A percentile compares a stretch with the other conserved stretches of the same genome.
phyloP scores from a whole-genome alignment of 352 stramenopile species.

The Globisporangium polare region DNA sequence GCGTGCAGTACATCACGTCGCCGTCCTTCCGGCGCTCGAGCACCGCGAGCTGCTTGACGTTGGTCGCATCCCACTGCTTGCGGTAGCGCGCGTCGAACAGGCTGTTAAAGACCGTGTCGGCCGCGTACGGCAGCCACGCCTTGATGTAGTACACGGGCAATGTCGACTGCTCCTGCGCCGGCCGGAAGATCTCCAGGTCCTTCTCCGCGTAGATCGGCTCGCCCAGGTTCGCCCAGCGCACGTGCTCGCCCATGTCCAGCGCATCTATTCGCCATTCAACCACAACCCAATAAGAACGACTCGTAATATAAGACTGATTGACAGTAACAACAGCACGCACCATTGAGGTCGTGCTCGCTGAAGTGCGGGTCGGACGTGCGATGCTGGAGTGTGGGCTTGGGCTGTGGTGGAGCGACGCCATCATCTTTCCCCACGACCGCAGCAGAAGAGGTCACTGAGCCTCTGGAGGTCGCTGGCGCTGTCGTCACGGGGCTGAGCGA shows the following conservation, averaged over 20 bases:
- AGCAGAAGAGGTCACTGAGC: not conserved
- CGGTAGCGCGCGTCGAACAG: constrained; percentile 61
- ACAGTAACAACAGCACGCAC: constrained; percentile 17
- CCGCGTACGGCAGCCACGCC: constrained; percentile 62
- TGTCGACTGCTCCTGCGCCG: constrained; percentile 40
- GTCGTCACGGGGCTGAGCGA: constrained; percentile 11
- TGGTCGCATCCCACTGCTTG: constrained; percentile 41
- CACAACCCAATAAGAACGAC: not conserved
- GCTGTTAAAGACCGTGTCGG: constrained; percentile 66
- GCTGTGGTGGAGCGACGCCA: constrained; percentile 8
- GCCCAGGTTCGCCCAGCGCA: constrained; percentile 52
- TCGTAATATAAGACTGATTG: constrained; percentile 4
- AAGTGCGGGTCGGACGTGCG: constrained; percentile 64
- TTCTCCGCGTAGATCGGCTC: constrained; percentile 72
- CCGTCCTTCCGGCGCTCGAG: constrained; percentile 41
- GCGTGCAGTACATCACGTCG: constrained; percentile 63
- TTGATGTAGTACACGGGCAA: constrained; percentile 70
- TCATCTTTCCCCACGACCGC: not conserved
- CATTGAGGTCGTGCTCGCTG: constrained; percentile 47
- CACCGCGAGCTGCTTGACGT: constrained; percentile 39
- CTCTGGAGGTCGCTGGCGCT: not conserved
- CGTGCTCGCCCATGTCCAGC: constrained; percentile 63
- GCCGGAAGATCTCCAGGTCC: constrained; percentile 69
- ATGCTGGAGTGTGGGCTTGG: constrained; percentile 36
- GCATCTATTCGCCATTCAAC: constrained; percentile 32